Evolutionary conservation across 2,329 filamentous ascomycete species (phyloP), one percentile per base, ranked within the genome.

Genomic region (Cladosporium cucumerinum): DNA sequence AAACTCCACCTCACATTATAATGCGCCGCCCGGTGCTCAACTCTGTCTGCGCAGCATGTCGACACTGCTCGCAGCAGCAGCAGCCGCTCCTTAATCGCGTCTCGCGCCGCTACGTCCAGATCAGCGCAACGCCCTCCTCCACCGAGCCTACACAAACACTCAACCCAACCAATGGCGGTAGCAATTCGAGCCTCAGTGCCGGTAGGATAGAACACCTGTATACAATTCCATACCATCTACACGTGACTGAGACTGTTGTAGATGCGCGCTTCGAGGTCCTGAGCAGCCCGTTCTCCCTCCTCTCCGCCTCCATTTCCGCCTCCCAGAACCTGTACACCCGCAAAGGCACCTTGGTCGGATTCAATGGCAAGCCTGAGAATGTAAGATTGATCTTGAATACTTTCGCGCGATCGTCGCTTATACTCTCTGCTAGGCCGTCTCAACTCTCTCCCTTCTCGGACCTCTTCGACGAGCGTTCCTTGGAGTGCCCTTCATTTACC

Each of bases 251-350:
- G 49, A 34, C 65, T 46, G 25, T 36, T n/a, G 8, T 71, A 97
- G 95, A 98, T 85, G 95, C 95, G 63, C 88, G 89, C 65, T 99
- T 99, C 78, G 92, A 98, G 78, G 92, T 98, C 57, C 82, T 99
- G 69, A 95, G 95, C 67, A 87, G 91, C 26, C 93, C 94, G 1
- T 95, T 95, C 78, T 98, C 95, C 63, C 87, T 99, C 69, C 88
- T 99, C 71, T 97, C 94, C 25, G 93, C 97, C 69, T 92, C 90
- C 8, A 86, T 99, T 61, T 96, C 95, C 39, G 91, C 95, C 49
- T 98, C 94, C 34, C 94, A 98, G 78, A 90, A 91, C 72, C 87
- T 99, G 58, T 97, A 95, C 79, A 97, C 95, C 25, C 87, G 94
- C 71, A 88, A 93, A 72, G 96, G 96, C 62, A 97, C 94, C 1